Conservation (phyloP, 1,139 yeast species). For the Scheffersomyces parashehatae region DNA sequence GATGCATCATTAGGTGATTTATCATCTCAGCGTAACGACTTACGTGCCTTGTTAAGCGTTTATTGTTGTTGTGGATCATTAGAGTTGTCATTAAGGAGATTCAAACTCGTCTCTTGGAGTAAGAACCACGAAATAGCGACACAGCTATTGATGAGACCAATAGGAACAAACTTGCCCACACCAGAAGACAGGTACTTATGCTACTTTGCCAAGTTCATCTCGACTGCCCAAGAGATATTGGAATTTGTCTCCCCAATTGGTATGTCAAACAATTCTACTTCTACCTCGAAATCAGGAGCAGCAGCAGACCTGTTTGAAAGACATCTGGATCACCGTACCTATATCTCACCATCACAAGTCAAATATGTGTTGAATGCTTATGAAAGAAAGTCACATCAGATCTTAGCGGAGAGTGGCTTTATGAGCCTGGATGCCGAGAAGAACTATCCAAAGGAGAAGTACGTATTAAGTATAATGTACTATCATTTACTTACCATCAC, state of each 20-base stretch:
- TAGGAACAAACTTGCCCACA: slow-evolving; percentile 27
- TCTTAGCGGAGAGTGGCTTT: slow-evolving; percentile 31
- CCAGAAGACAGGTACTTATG: slow-evolving; percentile 38
- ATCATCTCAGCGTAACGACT: slow-evolving; percentile 37
- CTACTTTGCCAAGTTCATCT: slow-evolving; percentile 38
- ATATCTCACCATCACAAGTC: slow-evolving; percentile 1
- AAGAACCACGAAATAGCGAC: slow-evolving; percentile 43
- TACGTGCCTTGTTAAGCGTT: slow-evolving; percentile 46
- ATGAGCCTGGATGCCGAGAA: slow-evolving; percentile 10
- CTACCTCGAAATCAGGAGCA: background rate
- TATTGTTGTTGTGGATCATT: slow-evolving; percentile 52
- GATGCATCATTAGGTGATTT: slow-evolving; percentile 20
- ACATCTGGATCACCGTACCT: background rate
- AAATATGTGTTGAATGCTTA: slow-evolving; percentile 17
- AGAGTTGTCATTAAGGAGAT: slow-evolving; percentile 50
- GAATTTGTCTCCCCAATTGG: slow-evolving; percentile 21
- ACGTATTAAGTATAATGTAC: slow-evolving; percentile 38
- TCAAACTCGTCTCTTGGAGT: slow-evolving; percentile 50
- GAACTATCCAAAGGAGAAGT: slow-evolving; percentile 28
- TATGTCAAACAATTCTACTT: background rate
- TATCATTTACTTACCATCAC: slow-evolving; percentile 49
- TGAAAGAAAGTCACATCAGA: slow-evolving; percentile 21
- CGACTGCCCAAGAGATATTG: slow-evolving; percentile 47
- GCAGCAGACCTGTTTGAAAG: no score
- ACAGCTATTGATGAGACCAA: slow-evolving; percentile 22